A percentile compares a stretch with the other conserved stretches of the same genome.
Conservation (phyloP, 768 basidiomycete genomes). For the Xerocomus brunneocitrinus region DNA sequence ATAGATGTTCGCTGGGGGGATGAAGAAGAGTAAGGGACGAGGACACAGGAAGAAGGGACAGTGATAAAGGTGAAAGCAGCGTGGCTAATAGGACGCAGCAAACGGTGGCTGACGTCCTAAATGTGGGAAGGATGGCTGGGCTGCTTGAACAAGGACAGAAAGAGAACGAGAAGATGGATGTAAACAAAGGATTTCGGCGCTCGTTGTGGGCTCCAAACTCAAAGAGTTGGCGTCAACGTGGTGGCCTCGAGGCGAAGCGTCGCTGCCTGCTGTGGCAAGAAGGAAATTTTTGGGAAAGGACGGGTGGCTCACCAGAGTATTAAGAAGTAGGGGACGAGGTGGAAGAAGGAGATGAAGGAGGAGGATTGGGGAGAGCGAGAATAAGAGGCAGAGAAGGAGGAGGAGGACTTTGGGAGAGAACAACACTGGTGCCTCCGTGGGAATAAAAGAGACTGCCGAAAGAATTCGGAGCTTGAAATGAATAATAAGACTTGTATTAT, state of each 20-base stretch:
- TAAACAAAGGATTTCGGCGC: not conserved
- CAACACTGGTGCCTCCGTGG: slow-evolving; percentile 42
- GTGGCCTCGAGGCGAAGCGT: slow-evolving; percentile 24
- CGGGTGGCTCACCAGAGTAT: slow-evolving; percentile 23
- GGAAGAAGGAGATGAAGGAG: slow-evolving; percentile 14
- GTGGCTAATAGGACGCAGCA: slow-evolving; percentile 28
- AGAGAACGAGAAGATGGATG: not conserved
- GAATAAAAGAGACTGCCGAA: slow-evolving; percentile 26
- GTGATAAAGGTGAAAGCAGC: slow-evolving; percentile 24
- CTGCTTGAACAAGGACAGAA: not conserved
- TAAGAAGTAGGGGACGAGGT: slow-evolving; percentile 4
- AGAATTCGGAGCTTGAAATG: slow-evolving; percentile 44
- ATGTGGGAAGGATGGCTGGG: slow-evolving; percentile 5
- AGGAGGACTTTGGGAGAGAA: slow-evolving; percentile 35
- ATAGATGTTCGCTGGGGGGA: slow-evolving; percentile 11
- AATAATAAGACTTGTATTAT: slow-evolving; percentile 10
- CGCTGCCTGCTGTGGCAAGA: slow-evolving; percentile 11
- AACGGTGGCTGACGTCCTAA: slow-evolving; percentile 33
- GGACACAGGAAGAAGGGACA: slow-evolving; percentile 10
- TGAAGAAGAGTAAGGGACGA: slow-evolving; percentile 13
- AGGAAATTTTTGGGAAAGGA: not conserved
- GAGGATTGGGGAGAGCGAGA: slow-evolving; percentile 27
- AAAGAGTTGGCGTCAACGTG: slow-evolving; percentile 23
- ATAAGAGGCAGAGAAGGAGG: slow-evolving; percentile 26
- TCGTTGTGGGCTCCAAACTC: slow-evolving; percentile 4